Conservation (phyloP, 441 rosid genomes). For the Gossypium schwendimanii region DNA sequence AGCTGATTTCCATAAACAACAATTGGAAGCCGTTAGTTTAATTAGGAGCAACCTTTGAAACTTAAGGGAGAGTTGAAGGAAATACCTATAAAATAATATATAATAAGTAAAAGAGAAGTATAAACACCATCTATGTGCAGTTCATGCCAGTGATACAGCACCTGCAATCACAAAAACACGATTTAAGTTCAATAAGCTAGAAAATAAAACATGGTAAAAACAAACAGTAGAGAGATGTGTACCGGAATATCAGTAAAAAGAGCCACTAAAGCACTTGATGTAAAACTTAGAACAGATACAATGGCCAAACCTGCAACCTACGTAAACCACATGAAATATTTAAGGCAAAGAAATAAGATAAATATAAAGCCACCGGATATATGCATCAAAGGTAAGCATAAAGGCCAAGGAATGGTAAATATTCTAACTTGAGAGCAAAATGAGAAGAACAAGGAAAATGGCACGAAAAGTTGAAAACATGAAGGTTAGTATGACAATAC, state of each 20-base stretch:
- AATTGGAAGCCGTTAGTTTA: not conserved
- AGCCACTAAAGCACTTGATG: conserved; percentile 45
- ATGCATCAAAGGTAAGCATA: not conserved
- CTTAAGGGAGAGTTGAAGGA: conserved; percentile 6
- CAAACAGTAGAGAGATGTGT: conserved; percentile 11
- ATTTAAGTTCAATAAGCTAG: not conserved
- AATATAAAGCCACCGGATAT: not conserved
- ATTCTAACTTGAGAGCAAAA: not conserved
- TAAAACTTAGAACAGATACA: conserved; percentile 54
- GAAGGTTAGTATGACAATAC: conserved; percentile 22
- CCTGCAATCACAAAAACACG: conserved; percentile 31
- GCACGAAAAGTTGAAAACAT: not conserved
- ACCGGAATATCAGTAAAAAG: conserved; percentile 54
- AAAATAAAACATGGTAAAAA: conserved; percentile 9
- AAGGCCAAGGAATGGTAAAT: not conserved
- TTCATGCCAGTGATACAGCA: conserved; percentile 43
- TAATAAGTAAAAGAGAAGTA: conserved; percentile 35
- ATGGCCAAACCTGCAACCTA: conserved; percentile 65
- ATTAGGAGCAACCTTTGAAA: conserved; percentile 2
- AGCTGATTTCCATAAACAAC: not conserved
- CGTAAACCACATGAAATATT: conserved; percentile 10
- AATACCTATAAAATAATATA: conserved; percentile 57
- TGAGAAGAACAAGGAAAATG: conserved; percentile 1
- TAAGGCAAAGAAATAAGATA: not conserved
- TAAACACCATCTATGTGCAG: conserved; percentile 25